These are phyloP conservation scores for Aureobasidium sp. DNA, from an alignment of 2,329 filamentous ascomycete genomes.

Conservation along the genomic window DNA sequence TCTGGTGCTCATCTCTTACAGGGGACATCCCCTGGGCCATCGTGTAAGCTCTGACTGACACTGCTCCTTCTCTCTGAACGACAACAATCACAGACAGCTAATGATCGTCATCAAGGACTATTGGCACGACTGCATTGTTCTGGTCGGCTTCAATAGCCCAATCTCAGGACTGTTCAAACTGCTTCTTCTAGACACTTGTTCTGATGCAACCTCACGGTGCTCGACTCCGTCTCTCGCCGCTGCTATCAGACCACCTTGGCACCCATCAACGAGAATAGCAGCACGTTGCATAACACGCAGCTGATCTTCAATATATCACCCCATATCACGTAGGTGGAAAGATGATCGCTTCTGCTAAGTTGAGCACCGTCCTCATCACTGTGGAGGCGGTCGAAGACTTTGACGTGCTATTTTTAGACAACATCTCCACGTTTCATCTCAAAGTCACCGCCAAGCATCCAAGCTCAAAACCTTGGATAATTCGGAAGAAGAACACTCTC, in stretches of 20 bases:
- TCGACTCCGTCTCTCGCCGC: too few relatives aligned
- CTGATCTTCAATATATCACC: not conserved
- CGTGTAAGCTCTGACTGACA: not conserved
- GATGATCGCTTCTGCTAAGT: not conserved
- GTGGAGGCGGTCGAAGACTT: not conserved
- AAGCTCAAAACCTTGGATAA: conserved; percentile 1
- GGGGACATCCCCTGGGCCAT: too few relatives aligned
- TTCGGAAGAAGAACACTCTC: not conserved
- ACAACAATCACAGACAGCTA: not conserved
- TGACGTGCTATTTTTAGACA: conserved; percentile 2
- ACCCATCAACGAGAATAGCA: not conserved
- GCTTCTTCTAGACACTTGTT: not conserved
- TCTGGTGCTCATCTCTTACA: too few relatives aligned
- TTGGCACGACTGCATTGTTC: not conserved
- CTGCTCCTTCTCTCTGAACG: not conserved
- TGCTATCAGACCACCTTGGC: not conserved
- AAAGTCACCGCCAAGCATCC: not conserved
- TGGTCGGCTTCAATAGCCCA: not conserved
- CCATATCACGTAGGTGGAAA: conserved; percentile 7
- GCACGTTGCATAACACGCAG: not conserved
- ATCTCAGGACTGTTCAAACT: not conserved
- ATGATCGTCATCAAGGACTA: conserved; percentile 3
- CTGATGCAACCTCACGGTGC: not conserved
- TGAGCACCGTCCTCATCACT: not conserved
- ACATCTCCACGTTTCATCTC: not conserved